Percentiles rank a stretch among this genome's conserved stretches.
Evolutionary conservation across 148 eudicot genomes (phyloP).

Genomic region (Persicaria maculosa): DNA sequence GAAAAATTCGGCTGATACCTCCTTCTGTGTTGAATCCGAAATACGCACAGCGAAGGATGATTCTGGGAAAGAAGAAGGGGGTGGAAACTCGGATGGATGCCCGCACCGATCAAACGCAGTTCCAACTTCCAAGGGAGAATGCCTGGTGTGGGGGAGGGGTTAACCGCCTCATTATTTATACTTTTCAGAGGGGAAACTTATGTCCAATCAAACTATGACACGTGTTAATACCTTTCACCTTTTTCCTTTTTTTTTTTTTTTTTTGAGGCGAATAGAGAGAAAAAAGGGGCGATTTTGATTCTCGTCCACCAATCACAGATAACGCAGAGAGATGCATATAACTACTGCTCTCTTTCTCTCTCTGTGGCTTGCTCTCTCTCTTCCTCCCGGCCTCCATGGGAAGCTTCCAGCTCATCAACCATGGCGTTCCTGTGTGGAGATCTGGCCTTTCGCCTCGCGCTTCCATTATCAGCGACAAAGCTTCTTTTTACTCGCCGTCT

Average conservation of each 20-base stretch:
- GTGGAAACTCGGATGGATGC: not conserved
- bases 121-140: not conserved
- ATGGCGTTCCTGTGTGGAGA: not conserved
- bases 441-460: not conserved
- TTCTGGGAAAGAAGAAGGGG: not conserved
- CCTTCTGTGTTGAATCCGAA: too few species aligned
- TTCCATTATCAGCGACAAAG: not conserved
- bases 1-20: too few species aligned
- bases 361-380: not conserved
- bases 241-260: not conserved
- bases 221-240: not conserved
- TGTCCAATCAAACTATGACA: not conserved
- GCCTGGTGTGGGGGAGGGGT: not conserved
- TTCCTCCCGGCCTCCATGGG: slow-evolving; percentile 4
- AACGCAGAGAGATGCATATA: not conserved
- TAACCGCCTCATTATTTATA: not conserved
- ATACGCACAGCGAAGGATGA: not conserved
- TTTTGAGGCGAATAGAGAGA: not conserved
- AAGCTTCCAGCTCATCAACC: not conserved
- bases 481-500: not conserved
- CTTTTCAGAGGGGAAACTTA: not conserved
- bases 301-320: slow-evolving; percentile 5
- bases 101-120: not conserved
- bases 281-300: not conserved
- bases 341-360: too few species aligned